These are phyloP conservation scores for Suillus discolor DNA, from an alignment of 768 basidiomycete species.

Conservation along the genomic window DNA sequence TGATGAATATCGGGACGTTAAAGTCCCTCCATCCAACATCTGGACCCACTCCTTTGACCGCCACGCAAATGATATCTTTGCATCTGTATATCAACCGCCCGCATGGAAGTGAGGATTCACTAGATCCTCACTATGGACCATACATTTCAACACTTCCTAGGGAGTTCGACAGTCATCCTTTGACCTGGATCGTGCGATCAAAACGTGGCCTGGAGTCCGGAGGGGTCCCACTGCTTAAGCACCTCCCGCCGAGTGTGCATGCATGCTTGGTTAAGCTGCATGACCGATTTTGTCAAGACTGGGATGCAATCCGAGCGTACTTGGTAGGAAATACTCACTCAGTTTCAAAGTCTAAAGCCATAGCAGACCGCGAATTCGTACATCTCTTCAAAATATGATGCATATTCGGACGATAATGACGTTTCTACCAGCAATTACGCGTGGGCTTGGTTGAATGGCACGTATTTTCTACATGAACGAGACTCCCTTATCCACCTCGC, in stretches of 20 bases:
- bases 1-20: slow-evolving; percentile 78
- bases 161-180: slow-evolving; percentile 76
- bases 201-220: slow-evolving; percentile 17
- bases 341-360: neutral
- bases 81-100: slow-evolving; percentile 77
- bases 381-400: neutral
- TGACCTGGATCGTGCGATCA: slow-evolving; percentile 65
- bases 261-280: slow-evolving; percentile 44
- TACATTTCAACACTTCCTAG: slow-evolving; percentile 80
- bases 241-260: slow-evolving; percentile 51
- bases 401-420: slow-evolving; percentile 12
- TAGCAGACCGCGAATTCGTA: slow-evolving; percentile 3
- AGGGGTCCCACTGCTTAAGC: slow-evolving; percentile 38
- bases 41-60: slow-evolving; percentile 43
- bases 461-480: slow-evolving; percentile 8
- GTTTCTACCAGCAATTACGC: slow-evolving; percentile 48
- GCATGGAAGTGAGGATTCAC: slow-evolving; percentile 38
- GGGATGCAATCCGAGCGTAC: slow-evolving; percentile 50
- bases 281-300: slow-evolving; percentile 59
- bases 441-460: slow-evolving; percentile 93
- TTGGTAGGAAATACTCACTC: slow-evolving; percentile 45
- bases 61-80: slow-evolving; percentile 77
- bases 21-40: slow-evolving; percentile 53
- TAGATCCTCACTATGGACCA: slow-evolving; percentile 64
- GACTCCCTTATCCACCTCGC: slow-evolving; percentile 14